These are phyloP conservation scores for Pichia sp. DNA, from an alignment of 1,139 yeast genomes.

Conservation along the genomic window DNA sequence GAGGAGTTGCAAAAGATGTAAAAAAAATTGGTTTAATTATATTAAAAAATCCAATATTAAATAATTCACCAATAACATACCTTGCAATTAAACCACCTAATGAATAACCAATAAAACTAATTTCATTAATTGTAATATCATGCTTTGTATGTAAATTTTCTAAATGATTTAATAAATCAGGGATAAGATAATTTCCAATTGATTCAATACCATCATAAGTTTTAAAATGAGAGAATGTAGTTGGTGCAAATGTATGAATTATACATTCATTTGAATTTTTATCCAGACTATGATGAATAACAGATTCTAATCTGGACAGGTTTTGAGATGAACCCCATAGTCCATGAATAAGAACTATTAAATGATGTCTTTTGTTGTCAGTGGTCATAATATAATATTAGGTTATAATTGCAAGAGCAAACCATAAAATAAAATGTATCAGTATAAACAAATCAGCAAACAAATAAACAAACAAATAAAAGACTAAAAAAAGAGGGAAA, in stretches of 20 bases:
- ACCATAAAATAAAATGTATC: too few species aligned
- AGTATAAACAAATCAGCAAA: too few species aligned
- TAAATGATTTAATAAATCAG: slow-evolving; percentile 55
- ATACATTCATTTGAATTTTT: slow-evolving; percentile 30
- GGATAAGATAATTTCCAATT: slow-evolving; percentile 62
- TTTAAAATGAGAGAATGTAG: slow-evolving; percentile 61
- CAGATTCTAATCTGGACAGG: slow-evolving; percentile 52
- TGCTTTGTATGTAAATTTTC: slow-evolving; percentile 39
- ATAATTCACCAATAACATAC: slow-evolving; percentile 64
- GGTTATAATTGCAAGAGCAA: too few species aligned
- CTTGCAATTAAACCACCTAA: slow-evolving; percentile 77
- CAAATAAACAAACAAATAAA: not conserved
- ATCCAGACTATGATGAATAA: slow-evolving; percentile 42
- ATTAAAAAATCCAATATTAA: slow-evolving; percentile 49
- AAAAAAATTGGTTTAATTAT: slow-evolving; percentile 56
- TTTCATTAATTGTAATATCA: slow-evolving; percentile 37
- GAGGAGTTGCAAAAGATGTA: slow-evolving; percentile 89
- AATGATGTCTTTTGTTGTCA: slow-evolving; percentile 36
- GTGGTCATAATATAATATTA: not conserved
- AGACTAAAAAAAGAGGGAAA: too few species aligned
- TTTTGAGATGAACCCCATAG: slow-evolving; percentile 83
- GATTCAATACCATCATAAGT: slow-evolving; percentile 80
- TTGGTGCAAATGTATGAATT: slow-evolving; percentile 56
- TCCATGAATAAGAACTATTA: slow-evolving; percentile 80
- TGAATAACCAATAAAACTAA: slow-evolving; percentile 78